Evolutionary conservation across 345 rosid species (phyloP).

Genomic region (Eucalyptus curtisii): DNA sequence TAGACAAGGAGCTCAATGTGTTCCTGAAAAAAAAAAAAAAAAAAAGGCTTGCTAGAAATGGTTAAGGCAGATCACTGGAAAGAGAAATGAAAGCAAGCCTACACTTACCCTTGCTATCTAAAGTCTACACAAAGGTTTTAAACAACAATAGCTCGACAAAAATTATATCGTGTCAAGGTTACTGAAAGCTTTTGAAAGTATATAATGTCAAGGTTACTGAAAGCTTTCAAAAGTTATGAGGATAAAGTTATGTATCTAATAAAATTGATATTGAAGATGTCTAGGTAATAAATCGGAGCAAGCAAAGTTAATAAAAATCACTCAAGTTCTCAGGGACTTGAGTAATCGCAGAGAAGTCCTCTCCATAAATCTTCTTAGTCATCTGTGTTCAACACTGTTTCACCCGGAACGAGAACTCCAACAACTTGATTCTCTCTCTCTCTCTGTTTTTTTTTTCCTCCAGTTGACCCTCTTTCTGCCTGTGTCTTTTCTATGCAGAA

Average conservation of each 20-base stretch:
- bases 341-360: background rate
- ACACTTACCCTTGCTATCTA: too few relatives aligned
- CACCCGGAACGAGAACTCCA: rapidly evolving
- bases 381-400: background rate
- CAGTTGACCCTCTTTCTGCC: background rate
- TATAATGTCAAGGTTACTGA: too few relatives aligned
- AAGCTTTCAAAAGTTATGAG: too few relatives aligned
- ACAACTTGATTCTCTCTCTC: background rate
- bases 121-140: background rate
- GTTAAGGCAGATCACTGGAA: too few relatives aligned
- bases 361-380: background rate
- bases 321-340: background rate
- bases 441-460: too few relatives aligned
- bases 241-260: background rate
- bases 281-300: background rate
- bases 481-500: slow-evolving; percentile 25
- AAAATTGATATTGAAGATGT: background rate
- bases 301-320: background rate
- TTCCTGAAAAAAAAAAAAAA: too few relatives aligned
- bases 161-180: background rate
- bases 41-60: background rate
- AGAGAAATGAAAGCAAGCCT: too few relatives aligned
- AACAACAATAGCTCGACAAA: background rate
- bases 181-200: background rate
- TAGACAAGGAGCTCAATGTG: background rate